phyloP scores from a whole-genome alignment of 768 basidiomycete genomes.

The Hypholoma fasciculare region DNA sequence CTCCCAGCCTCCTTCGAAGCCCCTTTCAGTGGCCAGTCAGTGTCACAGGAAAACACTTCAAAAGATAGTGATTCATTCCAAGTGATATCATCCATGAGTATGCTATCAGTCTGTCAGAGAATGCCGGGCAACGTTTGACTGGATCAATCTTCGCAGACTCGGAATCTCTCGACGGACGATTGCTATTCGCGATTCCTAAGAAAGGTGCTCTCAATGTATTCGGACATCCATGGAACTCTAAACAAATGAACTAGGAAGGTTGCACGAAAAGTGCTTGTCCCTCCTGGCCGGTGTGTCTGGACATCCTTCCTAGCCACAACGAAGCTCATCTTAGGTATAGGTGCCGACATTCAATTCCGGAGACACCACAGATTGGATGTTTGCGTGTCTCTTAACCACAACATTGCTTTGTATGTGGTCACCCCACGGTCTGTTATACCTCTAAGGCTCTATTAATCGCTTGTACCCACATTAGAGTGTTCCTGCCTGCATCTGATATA shows the following conservation, averaged over 20 bases:
- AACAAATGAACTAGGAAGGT: conserved; percentile 54
- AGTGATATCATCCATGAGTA: conserved; percentile 19
- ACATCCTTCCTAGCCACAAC: neutral
- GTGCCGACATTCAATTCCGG: conserved; percentile 95
- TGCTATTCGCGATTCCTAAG: conserved; percentile 96
- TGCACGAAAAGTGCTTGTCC: conserved; percentile 88
- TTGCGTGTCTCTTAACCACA: conserved; percentile 90
- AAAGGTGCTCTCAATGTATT: conserved; percentile 63
- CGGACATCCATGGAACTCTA: conserved; percentile 5
- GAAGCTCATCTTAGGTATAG: conserved; percentile 27
- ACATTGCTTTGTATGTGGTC: conserved; percentile 83
- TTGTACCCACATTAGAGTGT: conserved; percentile 58
- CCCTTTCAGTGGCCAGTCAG: neutral
- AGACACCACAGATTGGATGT: conserved; percentile 88
- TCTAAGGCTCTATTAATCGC: neutral
- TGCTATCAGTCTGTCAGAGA: neutral
- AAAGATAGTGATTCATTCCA: conserved; percentile 1
- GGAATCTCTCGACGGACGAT: conserved; percentile 80
- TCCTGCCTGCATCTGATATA: conserved; percentile 95
- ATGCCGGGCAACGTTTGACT: neutral
- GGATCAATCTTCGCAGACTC: conserved; percentile 41
- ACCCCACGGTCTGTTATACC: neutral
- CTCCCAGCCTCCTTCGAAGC: neutral
- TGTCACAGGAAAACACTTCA: neutral
- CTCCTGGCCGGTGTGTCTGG: conserved; percentile 70